Evolutionary conservation across 345 rosid genomes (phyloP).

Genomic region (Trapa bicornis): DNA sequence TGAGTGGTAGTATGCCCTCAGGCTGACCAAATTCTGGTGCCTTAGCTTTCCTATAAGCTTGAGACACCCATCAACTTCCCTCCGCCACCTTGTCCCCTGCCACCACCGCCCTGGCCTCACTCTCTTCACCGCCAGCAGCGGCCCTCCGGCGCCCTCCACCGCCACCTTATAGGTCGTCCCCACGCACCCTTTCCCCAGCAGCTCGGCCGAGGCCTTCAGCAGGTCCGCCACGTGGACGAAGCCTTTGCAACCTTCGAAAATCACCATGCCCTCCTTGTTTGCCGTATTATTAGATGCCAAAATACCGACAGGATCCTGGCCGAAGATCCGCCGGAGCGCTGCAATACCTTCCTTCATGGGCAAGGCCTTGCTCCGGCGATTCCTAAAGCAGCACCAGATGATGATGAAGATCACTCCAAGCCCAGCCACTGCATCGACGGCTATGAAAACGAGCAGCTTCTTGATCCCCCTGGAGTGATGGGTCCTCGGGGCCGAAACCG

Average conservation of each 20-base stretch:
- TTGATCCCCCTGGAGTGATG: not conserved
- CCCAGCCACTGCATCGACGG: conserved; percentile 14
- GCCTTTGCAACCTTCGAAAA: conserved; percentile 27
- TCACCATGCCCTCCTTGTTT: conserved; percentile 14
- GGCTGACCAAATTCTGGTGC: conserved; percentile 27
- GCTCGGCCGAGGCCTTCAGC: conserved; percentile 33
- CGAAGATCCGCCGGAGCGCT: not conserved
- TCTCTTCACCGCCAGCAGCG: conserved; percentile 31
- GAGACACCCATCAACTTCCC: conserved; percentile 22
- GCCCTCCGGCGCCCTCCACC: conserved; percentile 14
- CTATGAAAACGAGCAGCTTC: conserved; percentile 12
- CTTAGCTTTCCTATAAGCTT: conserved; percentile 24
- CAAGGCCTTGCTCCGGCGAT: not conserved
- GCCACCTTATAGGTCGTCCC: conserved; percentile 34
- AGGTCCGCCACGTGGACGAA: conserved; percentile 21
- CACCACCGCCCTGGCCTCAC: conserved; percentile 12
- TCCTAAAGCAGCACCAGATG: conserved; percentile 21
- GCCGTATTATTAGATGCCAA: not conserved
- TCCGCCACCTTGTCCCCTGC: conserved; percentile 6
- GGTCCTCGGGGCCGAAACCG: not conserved
- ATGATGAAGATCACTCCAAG: conserved; percentile 12
- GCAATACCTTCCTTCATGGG: not conserved
- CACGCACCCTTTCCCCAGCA: conserved; percentile 31
- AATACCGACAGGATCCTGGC: not conserved
- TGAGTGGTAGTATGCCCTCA: conserved; percentile 23